Conservation (phyloP, 139 green algal genomes). For the Picochlorum sp. region DNA sequence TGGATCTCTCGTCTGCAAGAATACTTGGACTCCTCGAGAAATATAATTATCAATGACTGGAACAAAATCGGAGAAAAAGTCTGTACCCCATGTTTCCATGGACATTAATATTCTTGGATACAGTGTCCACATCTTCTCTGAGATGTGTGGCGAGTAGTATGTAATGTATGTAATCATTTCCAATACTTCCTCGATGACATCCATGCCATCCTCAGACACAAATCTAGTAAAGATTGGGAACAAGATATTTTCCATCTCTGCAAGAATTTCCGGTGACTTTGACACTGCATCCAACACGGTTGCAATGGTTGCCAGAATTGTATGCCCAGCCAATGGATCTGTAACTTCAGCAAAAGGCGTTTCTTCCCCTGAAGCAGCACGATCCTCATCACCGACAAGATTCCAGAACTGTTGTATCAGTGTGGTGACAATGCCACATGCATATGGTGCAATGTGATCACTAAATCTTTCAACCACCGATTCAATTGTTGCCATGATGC, state of each 20-base stretch:
- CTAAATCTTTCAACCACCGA: constrained; percentile 91
- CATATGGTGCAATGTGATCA: constrained; percentile 87
- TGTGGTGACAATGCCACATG: constrained; percentile 63
- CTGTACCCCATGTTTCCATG: constrained; percentile 73
- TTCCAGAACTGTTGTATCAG: constrained; percentile 66
- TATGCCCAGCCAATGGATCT: constrained; percentile 70
- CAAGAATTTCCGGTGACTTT: constrained; percentile 62
- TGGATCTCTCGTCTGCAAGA: constrained; percentile 35
- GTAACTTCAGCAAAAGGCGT: background rate
- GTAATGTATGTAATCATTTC: constrained; percentile 84
- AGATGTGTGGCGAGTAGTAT: constrained; percentile 73
- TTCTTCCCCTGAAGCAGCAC: constrained; percentile 20
- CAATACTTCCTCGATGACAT: constrained; percentile 83
- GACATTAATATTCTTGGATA: constrained; percentile 72
- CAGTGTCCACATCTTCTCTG: constrained; percentile 74
- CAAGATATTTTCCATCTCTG: constrained; percentile 73
- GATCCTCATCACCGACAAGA: constrained; percentile 24
- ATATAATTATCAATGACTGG: constrained; percentile 93
- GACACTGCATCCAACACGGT: constrained; percentile 82
- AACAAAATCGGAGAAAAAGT: constrained; percentile 80
- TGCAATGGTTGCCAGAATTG: constrained; percentile 78
- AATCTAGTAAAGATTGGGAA: constrained; percentile 80
- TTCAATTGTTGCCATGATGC: constrained; percentile 90
- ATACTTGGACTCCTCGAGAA: constrained; percentile 60
- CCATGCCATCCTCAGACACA: constrained; percentile 54